Base-by-base conservation (phyloP, 2,329 filamentous ascomycete genomes). In the Pseudogymnoascus pannorum region DNA sequence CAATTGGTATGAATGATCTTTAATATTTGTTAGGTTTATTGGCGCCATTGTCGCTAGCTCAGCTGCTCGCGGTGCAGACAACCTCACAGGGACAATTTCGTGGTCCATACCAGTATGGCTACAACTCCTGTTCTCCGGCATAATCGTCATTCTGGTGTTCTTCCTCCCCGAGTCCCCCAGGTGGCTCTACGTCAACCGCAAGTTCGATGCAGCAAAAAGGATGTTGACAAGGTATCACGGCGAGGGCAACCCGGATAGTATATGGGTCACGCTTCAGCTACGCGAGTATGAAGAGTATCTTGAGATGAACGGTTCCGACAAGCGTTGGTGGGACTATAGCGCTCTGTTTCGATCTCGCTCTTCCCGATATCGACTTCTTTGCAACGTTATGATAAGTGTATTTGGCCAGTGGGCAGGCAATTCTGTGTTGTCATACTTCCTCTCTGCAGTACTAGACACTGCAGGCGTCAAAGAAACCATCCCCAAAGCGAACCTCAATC, bases 251-350 rank as follows among this genome's bases (percentile, higher is more conserved):
- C 70, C 72, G 7, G 74, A 80, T 11, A 78, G 79, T 61, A 74
- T 80, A 1, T 77, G 81, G 64, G 81, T 83, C 2, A 74, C 77
- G 65, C 74, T 83, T 2, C 78, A 82, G 67, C 69, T 78, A 57
- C 68, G 69, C 35, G 78, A 80, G 67, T 75, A 82, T 63, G 75
- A 78, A 65, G 78, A 83, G 62, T 77, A 80, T 72, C 67, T 75
- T 7, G 75, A 76, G n/a, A 73, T 73, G 6, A 76, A 81, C 59
- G 79, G 77, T 6, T 78, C 78, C 1, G 80, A 82, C 63, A 82
- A 82, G 72, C 74, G 75, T 57, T 82, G 79, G 79, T 82, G 78
- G 77, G 80, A 83, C 66, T 83, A 82, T 65, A 73, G 75, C 57
- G 80, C 80, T 61, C 74, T 83, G 0, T 80, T 79, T 74, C 79